Evolutionary conservation across 2,329 filamentous ascomycete species (phyloP).

Genomic region (Botrytis cinerea): DNA sequence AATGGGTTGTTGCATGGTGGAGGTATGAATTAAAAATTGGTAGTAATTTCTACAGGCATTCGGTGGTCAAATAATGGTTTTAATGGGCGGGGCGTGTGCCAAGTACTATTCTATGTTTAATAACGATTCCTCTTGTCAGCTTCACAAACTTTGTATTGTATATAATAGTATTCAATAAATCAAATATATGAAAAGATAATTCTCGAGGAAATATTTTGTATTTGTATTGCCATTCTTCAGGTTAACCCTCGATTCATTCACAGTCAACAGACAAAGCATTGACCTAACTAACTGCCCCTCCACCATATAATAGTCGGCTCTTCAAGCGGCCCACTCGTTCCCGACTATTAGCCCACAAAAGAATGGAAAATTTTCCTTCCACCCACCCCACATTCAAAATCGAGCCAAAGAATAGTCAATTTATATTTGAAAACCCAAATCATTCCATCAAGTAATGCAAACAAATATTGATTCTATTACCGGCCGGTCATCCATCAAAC

Average conservation of each 20-base stretch:
- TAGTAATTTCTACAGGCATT: neutral
- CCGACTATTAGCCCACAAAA: neutral
- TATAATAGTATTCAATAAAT: neutral
- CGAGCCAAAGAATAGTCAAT: neutral
- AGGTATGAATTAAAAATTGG: too few relatives aligned
- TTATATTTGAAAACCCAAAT: neutral
- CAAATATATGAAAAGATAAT: neutral
- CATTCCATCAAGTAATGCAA: neutral
- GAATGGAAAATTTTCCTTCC: neutral
- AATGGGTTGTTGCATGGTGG: neutral
- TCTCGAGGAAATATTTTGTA: neutral
- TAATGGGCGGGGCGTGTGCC: neutral
- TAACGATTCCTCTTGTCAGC: neutral
- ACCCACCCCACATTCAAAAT: neutral
- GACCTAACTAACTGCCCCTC: neutral
- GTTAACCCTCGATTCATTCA: neutral
- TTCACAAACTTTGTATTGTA: neutral
- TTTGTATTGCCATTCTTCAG: neutral
- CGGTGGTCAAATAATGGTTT: neutral
- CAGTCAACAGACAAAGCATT: neutral
- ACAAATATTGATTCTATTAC: neutral
- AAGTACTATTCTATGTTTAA: neutral
- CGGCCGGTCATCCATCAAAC: too few relatives aligned
- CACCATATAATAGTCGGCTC: too few relatives aligned
- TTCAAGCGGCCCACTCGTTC: too few relatives aligned